Evolutionary conservation across 1,284 basidiomycete species (phyloP).

Genomic region (Ganoderma boninense): DNA sequence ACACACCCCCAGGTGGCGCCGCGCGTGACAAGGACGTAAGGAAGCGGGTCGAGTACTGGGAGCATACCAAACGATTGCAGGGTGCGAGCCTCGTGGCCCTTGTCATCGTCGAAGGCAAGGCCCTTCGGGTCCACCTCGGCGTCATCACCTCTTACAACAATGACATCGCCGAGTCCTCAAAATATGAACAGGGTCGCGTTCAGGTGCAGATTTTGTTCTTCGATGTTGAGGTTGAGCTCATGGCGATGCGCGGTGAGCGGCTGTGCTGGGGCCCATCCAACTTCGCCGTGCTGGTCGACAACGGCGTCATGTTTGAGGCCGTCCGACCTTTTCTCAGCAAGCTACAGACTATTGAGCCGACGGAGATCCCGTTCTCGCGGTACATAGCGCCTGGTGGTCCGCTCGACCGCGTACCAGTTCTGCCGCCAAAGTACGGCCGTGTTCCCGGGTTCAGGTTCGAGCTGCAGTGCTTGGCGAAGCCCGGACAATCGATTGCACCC

Average conservation of each 20-base stretch:
- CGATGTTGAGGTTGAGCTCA: slow-evolving; percentile 42
- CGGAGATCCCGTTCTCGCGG: slow-evolving; percentile 39
- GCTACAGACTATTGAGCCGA: slow-evolving; percentile 40
- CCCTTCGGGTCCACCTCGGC: slow-evolving; percentile 30
- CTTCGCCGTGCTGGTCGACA: slow-evolving; percentile 41
- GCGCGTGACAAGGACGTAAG: slow-evolving; percentile 35
- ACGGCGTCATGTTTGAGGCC: slow-evolving; percentile 42
- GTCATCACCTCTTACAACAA: slow-evolving; percentile 34
- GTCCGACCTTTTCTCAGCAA: slow-evolving; percentile 42
- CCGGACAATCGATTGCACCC: slow-evolving; percentile 27
- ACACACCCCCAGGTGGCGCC: slow-evolving; percentile 37
- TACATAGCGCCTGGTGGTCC: slow-evolving; percentile 46
- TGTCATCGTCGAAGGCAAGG: slow-evolving; percentile 25
- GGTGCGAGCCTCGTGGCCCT: slow-evolving; percentile 40
- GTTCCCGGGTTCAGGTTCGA: slow-evolving; percentile 40
- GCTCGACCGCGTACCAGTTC: slow-evolving; percentile 29
- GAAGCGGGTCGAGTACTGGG: slow-evolving; percentile 41
- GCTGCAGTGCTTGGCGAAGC: slow-evolving; percentile 46
- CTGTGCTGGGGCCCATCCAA: slow-evolving; percentile 25
- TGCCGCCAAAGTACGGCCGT: slow-evolving; percentile 39
- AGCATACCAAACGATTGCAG: slow-evolving; percentile 39
- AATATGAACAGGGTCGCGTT: slow-evolving; percentile 31
- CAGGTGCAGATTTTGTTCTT: slow-evolving; percentile 42
- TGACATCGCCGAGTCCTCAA: slow-evolving; percentile 41
- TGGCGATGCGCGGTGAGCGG: slow-evolving; percentile 36